A percentile compares a stretch with the other conserved stretches of the same genome.
These are phyloP conservation scores for Cystofilobasidium ferigula DNA, from an alignment of 768 basidiomycete species.

Conservation along the genomic window DNA sequence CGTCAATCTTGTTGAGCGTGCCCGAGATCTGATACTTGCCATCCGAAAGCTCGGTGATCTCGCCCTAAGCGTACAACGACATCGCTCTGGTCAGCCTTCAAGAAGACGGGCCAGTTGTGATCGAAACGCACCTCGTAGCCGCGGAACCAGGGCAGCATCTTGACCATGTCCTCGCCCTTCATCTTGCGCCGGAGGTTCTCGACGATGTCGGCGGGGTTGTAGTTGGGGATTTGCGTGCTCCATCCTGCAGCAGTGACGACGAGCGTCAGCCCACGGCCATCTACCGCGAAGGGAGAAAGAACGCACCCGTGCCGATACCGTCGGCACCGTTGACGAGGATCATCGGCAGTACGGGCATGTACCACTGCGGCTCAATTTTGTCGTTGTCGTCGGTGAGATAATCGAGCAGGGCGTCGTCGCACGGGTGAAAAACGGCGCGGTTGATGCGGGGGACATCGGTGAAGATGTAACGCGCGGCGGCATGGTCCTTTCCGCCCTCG, in stretches of 20 bases:
- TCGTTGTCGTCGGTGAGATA: conserved; percentile 76
- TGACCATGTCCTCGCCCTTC: conserved; percentile 65
- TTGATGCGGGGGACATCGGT: conserved; percentile 67
- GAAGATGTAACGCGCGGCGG: conserved; percentile 90
- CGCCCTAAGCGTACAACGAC: conserved; percentile 3
- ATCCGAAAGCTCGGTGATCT: conserved; percentile 16
- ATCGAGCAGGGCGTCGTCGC: conserved; percentile 75
- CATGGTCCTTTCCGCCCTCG: conserved; percentile 86
- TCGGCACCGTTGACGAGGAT: conserved; percentile 88
- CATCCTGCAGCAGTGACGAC: conserved; percentile 51
- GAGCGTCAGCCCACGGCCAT: not conserved
- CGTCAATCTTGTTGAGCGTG: conserved; percentile 59
- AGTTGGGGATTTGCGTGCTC: conserved; percentile 85
- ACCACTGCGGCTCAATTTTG: conserved; percentile 85
- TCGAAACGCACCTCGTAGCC: conserved; percentile 53
- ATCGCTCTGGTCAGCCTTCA: not conserved
- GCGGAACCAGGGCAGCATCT: conserved; percentile 95
- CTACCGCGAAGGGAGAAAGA: not conserved
- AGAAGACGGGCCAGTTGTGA: not conserved
- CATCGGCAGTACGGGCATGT: conserved; percentile 78
- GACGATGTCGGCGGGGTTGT: conserved; percentile 83
- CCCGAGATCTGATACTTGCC: conserved; percentile 72
- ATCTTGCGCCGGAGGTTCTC: conserved; percentile 75
- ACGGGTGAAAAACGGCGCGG: conserved; percentile 63
- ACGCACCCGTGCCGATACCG: conserved; percentile 87